Base-by-base conservation (phyloP, 768 basidiomycete genomes). In the Strobilomyces confusus region DNA sequence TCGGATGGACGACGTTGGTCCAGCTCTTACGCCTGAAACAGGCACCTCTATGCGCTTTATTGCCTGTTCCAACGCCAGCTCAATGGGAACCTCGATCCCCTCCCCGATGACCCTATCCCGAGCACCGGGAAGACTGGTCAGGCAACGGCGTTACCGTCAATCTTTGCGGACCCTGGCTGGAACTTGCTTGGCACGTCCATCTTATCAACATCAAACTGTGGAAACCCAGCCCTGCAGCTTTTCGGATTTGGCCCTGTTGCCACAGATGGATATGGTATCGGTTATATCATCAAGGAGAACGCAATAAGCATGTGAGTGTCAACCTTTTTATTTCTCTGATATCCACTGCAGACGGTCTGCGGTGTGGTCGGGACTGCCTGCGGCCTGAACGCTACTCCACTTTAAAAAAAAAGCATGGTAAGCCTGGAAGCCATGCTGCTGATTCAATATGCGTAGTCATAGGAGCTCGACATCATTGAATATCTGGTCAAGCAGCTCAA, bases 251-350 rank as follows among this genome's bases (percentile, higher is more conserved):
- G 95, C 0, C 92, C 95, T 4, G 93, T 95, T 53, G 89, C 93
- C 2, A 88, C 89, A n/a, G 93, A 97, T 60, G 95, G 95, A 1
- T 95, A 92, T 63, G 95, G 95, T 5, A 87, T 98, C 56, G 95
- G 95, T 19, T 99, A 98, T 66, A 99, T 99, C 69, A 98, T 99
- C 77, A 98, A 98, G 72, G 94, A 97, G 59, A 87, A 95, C 56
- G 87, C 86, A 3, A 80, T 95, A 48, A 91, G 88, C 15, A 76
- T 97, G 87, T 90, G 70, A 22, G 84, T 69, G 5, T 49, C 15
- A 6, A 19, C 29, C n/a, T n/a, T n/a, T n/a, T n/a, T n/a, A n/a
- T n/a, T n/a, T n/a, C n/a, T n/a, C n/a, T n/a, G n/a, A n/a, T n/a
- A n/a, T n/a, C n/a, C n/a, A n/a, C n/a, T n/a, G n/a, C n/a, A n/a